Conservation (phyloP, 768 basidiomycete genomes). For the Pleurotus sapidus region DNA sequence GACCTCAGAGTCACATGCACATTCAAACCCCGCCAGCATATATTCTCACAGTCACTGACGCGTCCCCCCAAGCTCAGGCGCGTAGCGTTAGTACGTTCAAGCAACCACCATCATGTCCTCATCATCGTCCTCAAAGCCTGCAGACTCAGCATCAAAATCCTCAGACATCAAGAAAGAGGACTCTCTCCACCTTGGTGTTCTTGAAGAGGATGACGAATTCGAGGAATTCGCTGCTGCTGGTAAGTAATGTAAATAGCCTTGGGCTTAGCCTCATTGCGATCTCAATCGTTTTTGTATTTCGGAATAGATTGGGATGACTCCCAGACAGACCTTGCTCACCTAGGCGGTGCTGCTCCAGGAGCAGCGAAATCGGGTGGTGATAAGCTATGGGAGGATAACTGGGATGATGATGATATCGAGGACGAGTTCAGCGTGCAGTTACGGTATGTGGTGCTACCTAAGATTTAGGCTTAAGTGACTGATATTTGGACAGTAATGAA, state of each 20-base stretch:
- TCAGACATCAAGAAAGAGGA: slow-evolving; percentile 43
- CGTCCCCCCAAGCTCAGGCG: not conserved
- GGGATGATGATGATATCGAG: slow-evolving; percentile 99
- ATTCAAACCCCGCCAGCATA: too few relatives aligned
- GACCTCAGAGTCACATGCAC: too few relatives aligned
- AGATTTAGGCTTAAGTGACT: not conserved
- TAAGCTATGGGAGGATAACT: slow-evolving; percentile 99
- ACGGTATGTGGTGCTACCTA: slow-evolving; percentile 53
- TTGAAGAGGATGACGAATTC: slow-evolving; percentile 98
- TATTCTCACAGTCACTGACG: not conserved
- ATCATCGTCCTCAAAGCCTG: slow-evolving; percentile 45
- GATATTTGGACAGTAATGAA: slow-evolving; percentile 45
- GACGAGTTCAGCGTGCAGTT: slow-evolving; percentile 96
- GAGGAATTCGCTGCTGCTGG: slow-evolving; percentile 90
- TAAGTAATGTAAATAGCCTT: slow-evolving; percentile 25
- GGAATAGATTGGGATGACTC: slow-evolving; percentile 82
- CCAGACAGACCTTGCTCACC: slow-evolving; percentile 76
- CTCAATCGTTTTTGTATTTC: not conserved
- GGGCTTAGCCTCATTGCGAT: not conserved
- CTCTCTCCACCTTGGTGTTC: slow-evolving; percentile 71
- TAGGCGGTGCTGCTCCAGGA: slow-evolving; percentile 71
- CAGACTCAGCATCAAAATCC: slow-evolving; percentile 31
- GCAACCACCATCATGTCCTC: slow-evolving; percentile 32
- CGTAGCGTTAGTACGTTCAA: not conserved
- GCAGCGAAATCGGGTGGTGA: slow-evolving; percentile 79